Base-by-base conservation (phyloP, 2,329 filamentous ascomycete species). In the Lachnellula subtilissima region DNA sequence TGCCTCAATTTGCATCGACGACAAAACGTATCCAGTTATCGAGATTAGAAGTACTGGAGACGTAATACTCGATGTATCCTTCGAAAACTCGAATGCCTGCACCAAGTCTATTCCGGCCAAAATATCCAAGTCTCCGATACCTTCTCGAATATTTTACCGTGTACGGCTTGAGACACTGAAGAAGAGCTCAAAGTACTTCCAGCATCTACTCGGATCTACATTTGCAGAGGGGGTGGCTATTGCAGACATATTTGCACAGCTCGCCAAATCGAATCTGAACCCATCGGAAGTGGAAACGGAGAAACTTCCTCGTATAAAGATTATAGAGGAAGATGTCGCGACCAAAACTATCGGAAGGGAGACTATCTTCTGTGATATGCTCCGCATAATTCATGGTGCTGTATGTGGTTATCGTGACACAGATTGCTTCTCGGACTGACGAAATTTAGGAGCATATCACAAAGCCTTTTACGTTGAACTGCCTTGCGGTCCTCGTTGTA, bases 321-420 rank as follows among this genome's bases (percentile, higher is more conserved):
- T 91, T 64, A 73, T 78, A 2, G 84, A 91, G 64, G 81, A 90
- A 35, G 88, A 89, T 57, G 80, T 85, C 58, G 86, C 85, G 22
- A 88, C 86, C 7, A 75, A 73, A 50, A 79, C 78, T 36, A 78
- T 81, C 11, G 78, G 80, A 7, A 80, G 87, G 36, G 84, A 86
- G 61, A 74, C 74, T 6, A 76, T 82, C n/a, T 82, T 88, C 61
- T 79, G 78, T 49, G 88, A 90, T 67, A 82, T 91, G 63, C 72
- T 91, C 23, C 75, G 79, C 17, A 81, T 88, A 17, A 73, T 90
- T 17, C 88, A 91, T 67, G 78, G 78, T 22, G 73, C 73, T 48
- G 78, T 81, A 39, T 70, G 63, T 48, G 5, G 1, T 15, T 32
- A 11, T 58, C 39, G 14, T 6, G 35, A 12, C 1, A 32, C 7